Evolutionary conservation across 805 yeast genomes (phyloP).

Genomic region (Saccharomycopsis schoenii): DNA sequence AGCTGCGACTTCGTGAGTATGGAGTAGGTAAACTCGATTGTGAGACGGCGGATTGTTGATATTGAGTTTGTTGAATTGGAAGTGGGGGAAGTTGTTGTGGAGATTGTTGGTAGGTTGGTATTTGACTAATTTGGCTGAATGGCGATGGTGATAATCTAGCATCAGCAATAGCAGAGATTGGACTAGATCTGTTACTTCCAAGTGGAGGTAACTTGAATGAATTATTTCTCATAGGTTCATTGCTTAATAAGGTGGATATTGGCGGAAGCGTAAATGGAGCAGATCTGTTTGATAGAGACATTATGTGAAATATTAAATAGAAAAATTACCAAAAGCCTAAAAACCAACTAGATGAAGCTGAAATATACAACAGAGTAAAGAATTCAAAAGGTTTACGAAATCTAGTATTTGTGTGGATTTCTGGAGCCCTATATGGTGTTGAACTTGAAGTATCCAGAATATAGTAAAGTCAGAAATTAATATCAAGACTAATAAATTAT

Average conservation of each 20-base stretch:
- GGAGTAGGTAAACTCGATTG: neutral
- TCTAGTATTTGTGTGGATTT: too few relatives aligned
- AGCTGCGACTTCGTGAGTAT: neutral
- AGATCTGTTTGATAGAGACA: neutral
- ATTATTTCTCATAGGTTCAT: neutral
- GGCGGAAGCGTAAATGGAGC: neutral
- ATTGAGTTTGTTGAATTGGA: neutral
- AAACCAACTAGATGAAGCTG: too few relatives aligned
- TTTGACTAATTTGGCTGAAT: neutral
- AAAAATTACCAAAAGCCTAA: neutral
- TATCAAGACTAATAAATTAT: too few relatives aligned
- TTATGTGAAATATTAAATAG: neutral
- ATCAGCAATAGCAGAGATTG: neutral
- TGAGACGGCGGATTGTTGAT: neutral
- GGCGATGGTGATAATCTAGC: neutral
- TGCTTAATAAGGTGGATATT: neutral
- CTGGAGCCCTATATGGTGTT: too few relatives aligned
- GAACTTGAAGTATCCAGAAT: too few relatives aligned
- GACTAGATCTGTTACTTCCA: neutral
- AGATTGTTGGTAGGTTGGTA: neutral
- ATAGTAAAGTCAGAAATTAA: too few relatives aligned
- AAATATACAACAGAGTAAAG: too few relatives aligned
- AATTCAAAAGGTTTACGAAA: too few relatives aligned
- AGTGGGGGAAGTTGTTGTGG: neutral
- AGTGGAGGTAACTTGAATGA: neutral